These are phyloP conservation scores for Orbilia ellipsospora DNA, from an alignment of 2,329 filamentous ascomycete genomes.

Conservation along the genomic window DNA sequence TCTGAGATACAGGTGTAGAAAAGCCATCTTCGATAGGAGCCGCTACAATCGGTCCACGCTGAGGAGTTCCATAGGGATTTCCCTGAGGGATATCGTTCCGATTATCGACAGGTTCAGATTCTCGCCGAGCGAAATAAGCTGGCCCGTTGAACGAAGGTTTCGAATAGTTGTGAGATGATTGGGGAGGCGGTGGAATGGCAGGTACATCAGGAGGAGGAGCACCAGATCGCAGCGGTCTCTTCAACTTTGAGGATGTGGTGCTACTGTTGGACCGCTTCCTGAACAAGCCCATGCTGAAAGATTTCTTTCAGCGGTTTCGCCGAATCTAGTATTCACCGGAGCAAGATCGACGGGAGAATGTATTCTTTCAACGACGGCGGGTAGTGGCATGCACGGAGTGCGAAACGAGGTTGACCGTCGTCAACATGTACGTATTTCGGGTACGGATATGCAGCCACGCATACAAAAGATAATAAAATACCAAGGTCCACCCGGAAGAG, in stretches of 20 bases:
- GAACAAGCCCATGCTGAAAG: conserved; percentile 41
- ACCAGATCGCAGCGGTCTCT: conserved; percentile 38
- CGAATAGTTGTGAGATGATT: conserved; percentile 14
- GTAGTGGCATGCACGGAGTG: conserved; percentile 4
- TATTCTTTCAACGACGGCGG: not conserved
- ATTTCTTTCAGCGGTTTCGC: conserved; percentile 10
- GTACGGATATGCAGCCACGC: conserved; percentile 35
- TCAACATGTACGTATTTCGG: conserved; percentile 27
- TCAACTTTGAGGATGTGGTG: conserved; percentile 51
- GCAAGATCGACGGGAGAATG: conserved; percentile 20
- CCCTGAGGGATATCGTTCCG: not conserved
- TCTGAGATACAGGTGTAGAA: conserved; percentile 51
- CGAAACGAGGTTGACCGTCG: conserved; percentile 4
- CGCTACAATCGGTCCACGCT: too few relatives aligned
- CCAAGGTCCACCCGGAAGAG: not conserved
- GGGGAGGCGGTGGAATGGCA: conserved; percentile 40
- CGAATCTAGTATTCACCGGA: conserved; percentile 10
- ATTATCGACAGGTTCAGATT: not conserved
- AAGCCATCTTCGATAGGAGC: conserved; percentile 30
- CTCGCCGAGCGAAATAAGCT: conserved; percentile 4
- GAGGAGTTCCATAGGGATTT: not conserved
- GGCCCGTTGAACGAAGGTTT: conserved; percentile 27
- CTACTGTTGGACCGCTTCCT: conserved; percentile 52
- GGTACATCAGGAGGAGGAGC: conserved; percentile 42
- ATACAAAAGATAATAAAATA: not conserved